phyloP scores from a whole-genome alignment of 192 early-diverging fungal species.

The Backusella tarrabulga region DNA sequence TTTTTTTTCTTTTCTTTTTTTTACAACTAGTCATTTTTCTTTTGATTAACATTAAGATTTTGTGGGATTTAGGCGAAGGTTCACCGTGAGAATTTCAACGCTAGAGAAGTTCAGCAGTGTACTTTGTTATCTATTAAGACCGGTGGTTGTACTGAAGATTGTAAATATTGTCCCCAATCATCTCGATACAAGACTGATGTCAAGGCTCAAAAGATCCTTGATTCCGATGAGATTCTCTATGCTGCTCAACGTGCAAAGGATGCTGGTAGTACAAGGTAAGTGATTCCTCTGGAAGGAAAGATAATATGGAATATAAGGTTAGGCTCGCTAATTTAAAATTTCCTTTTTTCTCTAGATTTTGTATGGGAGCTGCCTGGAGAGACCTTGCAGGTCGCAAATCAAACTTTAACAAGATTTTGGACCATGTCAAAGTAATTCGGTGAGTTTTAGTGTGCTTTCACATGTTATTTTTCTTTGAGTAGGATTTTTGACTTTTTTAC shows the following conservation, averaged over 20 bases:
- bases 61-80: conserved; percentile 56
- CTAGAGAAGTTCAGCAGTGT: conserved; percentile 75
- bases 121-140: conserved; percentile 82
- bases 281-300: neutral
- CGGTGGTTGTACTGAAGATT: conserved; percentile 83
- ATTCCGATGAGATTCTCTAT: conserved; percentile 64
- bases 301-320: neutral
- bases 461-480: neutral
- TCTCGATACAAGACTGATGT: conserved; percentile 69
- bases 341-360: conserved; percentile 49
- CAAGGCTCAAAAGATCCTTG: conserved; percentile 68
- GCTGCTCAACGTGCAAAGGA: conserved; percentile 74
- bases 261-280: conserved; percentile 67
- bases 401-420: conserved; percentile 78
- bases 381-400: conserved; percentile 76
- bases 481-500: conserved; percentile 3
- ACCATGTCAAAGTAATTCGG: conserved; percentile 75
- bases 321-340: conserved; percentile 4
- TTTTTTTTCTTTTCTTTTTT: conserved; percentile 32
- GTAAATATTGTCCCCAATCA: conserved; percentile 82
- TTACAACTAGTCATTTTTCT: neutral
- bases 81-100: conserved; percentile 70
- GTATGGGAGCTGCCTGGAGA: conserved; percentile 88
- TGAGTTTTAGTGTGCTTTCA: conserved; percentile 27
- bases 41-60: neutral